Evolutionary conservation across 345 rosid genomes (phyloP).

Genomic region (Eucalyptus cloeziana): DNA sequence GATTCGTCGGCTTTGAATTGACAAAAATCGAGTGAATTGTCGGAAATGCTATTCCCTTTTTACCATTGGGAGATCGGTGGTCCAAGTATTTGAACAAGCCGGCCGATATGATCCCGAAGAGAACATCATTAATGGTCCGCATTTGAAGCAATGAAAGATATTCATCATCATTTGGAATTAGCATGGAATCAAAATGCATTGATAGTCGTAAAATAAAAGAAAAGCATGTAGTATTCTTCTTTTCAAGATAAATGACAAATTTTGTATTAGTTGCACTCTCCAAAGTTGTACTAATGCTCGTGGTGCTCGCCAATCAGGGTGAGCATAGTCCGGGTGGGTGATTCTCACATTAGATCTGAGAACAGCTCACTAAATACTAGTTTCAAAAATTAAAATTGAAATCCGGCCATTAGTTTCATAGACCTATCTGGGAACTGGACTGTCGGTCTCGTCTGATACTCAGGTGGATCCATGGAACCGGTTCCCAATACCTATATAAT

Average conservation of each 20-base stretch:
- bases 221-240: not conserved
- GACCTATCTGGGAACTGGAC: too few species aligned
- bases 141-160: not conserved
- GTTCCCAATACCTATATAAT: too few species aligned
- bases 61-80: constrained; percentile 37
- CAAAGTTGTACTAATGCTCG: too few species aligned
- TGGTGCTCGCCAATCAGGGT: too few species aligned
- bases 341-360: too few species aligned
- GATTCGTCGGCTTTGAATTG: not conserved
- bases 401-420: too few species aligned
- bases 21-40: too few species aligned
- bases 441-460: fast-evolving
- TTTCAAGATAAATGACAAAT: too few species aligned
- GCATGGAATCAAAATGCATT: not conserved
- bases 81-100: constrained; percentile 51
- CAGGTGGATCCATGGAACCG: fast-evolving
- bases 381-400: too few species aligned
- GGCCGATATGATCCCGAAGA: constrained; percentile 33
- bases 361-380: too few species aligned
- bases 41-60: not conserved
- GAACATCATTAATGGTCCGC: constrained; percentile 61
- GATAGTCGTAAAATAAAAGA: not conserved
- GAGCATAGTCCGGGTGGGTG: too few species aligned
- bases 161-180: not conserved
- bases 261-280: too few species aligned